Base-by-base conservation (phyloP, 768 basidiomycete species). In the Tylopilus felleus region DNA sequence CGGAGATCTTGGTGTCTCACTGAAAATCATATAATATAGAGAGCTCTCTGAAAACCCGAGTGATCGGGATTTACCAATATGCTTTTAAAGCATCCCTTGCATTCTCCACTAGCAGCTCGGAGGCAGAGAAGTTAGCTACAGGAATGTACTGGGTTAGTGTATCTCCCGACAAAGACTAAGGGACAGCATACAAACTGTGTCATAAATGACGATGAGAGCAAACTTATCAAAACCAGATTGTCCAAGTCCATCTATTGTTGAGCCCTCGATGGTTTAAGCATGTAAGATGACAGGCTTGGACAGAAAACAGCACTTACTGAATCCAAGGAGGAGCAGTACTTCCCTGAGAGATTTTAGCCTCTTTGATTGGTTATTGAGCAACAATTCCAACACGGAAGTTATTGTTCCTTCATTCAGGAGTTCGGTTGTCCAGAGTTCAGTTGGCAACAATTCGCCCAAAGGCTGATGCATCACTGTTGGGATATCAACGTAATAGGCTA, bases 321-420 rank as follows among this genome's bases (percentile, higher is more conserved):
- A 47, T 22, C 13, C 1, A 12, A 60, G 42, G 33, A 59, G 40
- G 33, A 44, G 44, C 9, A 60, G n/a, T 19, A 60, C 40, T 9
- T 41, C 45, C 10, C 47, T 40, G 3, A 59, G 47, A 9, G 35
- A 58, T 8, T 21, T 8, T 2, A 46, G 23, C 4, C 40, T 13
- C 19, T n/a, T 41, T 8, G 5, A 2, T 25, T 21, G 39, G 28
- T 53, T 28, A 8, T 16, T 42, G 2, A 49, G 42, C 14, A 53
- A n/a, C 10, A 33, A 29, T 4, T 3, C 28, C n/a, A 59, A 13
- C 4, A 55, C 40, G 5, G 2, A 13, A 1, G 5, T 49, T 9
- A 36, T 49, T 8, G 17, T n/a, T 19, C 6, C 8, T 21, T 48
- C 47, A 35, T 56, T 45, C 33, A 12, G n/a, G 5, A 31, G 23